Conservation (phyloP, 2,329 filamentous ascomycete species). For the Fusarium humuli region DNA sequence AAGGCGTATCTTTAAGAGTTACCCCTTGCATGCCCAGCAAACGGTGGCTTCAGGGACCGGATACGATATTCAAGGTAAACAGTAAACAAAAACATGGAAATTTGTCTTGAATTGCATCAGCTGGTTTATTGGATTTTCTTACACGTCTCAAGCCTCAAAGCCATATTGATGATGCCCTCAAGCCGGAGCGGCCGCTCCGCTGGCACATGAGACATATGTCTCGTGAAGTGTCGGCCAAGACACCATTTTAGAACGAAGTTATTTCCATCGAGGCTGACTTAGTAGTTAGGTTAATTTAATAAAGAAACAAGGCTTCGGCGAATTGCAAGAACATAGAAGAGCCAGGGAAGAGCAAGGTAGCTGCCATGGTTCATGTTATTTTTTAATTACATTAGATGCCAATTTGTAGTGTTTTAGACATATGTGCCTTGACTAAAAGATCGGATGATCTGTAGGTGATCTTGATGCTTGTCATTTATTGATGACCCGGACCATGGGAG, state of each 20-base stretch:
- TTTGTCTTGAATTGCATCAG: constrained; percentile 21
- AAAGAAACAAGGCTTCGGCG: not conserved
- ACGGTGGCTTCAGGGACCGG: not conserved
- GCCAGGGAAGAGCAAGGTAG: not conserved
- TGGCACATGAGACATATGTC: constrained; percentile 15
- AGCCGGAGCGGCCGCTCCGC: constrained; percentile 23
- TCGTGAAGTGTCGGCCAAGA: constrained; percentile 11
- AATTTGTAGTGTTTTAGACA: not conserved
- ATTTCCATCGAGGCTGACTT: not conserved
- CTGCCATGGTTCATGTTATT: not conserved
- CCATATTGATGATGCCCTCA: not conserved
- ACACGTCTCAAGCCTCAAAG: not conserved
- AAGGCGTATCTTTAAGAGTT: not conserved
- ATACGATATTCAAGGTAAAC: not conserved
- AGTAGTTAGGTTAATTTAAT: not conserved
- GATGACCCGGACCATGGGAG: not conserved
- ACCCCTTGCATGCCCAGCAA: not conserved
- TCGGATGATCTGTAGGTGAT: not conserved
- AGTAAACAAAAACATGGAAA: not conserved
- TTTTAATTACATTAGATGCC: not conserved
- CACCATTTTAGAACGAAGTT: not conserved
- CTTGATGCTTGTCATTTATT: not conserved
- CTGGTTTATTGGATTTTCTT: not conserved
- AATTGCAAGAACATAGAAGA: not conserved
- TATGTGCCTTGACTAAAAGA: not conserved